phyloP scores from a whole-genome alignment of 2,329 filamentous ascomycete species.

The Arthrobotrys entomopaga region DNA sequence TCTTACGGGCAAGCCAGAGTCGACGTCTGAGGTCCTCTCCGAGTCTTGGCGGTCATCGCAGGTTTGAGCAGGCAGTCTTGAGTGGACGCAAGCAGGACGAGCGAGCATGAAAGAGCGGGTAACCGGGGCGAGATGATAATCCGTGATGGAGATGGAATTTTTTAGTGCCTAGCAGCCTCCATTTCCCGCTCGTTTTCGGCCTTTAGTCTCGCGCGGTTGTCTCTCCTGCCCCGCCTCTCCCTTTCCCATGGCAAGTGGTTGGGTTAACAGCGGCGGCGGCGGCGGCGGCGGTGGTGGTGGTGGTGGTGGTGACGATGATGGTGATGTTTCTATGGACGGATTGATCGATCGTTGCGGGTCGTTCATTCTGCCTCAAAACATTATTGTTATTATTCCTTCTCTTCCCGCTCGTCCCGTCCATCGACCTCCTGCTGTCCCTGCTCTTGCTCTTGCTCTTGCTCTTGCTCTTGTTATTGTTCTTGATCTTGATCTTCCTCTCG shows the following conservation, averaged over 20 bases:
- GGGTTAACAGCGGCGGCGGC: neutral
- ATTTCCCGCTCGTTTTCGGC: constrained; percentile 41
- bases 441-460: too few relatives aligned
- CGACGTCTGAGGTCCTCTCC: constrained; percentile 12
- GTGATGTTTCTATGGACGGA: neutral
- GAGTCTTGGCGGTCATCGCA: constrained; percentile 37
- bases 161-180: neutral
- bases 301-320: neutral
- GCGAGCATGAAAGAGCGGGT: constrained; percentile 41
- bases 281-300: neutral
- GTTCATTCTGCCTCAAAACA: constrained; percentile 37
- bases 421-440: neutral
- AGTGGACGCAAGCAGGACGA: constrained; percentile 8
- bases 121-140: constrained; percentile 12
- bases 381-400: constrained; percentile 13
- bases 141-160: constrained; percentile 27
- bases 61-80: neutral
- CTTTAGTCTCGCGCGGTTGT: neutral
- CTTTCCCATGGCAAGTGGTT: neutral
- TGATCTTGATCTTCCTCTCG: too few relatives aligned
- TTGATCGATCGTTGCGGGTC: constrained; percentile 5
- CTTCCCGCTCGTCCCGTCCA: neutral
- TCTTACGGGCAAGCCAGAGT: neutral
- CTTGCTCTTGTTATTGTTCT: too few relatives aligned
- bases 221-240: neutral